These are phyloP conservation scores for Pichia scutulata DNA, from an alignment of 805 yeast genomes.

Conservation along the genomic window DNA sequence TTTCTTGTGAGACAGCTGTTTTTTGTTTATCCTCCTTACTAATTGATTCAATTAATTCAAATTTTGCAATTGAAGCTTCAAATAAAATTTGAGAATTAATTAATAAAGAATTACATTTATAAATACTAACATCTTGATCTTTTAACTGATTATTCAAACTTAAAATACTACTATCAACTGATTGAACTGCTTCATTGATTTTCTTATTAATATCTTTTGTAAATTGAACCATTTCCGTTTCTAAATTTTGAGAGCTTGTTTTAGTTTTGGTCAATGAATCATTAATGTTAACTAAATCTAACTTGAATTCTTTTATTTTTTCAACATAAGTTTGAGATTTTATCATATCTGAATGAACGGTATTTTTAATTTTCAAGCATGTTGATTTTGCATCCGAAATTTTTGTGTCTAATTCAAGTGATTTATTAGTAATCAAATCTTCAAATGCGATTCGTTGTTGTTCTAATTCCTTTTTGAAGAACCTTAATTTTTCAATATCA, in stretches of 20 bases:
- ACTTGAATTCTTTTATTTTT: not conserved
- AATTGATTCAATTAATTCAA: slow-evolving; percentile 16
- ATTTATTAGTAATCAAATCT: slow-evolving; percentile 2
- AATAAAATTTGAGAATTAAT: slow-evolving; percentile 21
- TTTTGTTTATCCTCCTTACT: not conserved
- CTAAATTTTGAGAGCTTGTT: not conserved
- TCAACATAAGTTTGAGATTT: not conserved
- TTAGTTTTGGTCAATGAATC: not conserved
- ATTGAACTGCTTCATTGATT: not conserved
- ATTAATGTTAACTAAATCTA: not conserved
- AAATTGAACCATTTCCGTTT: not conserved
- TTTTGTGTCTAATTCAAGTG: slow-evolving; percentile 5
- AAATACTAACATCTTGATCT: slow-evolving; percentile 18
- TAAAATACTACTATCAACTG: slow-evolving; percentile 1
- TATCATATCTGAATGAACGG: slow-evolving; percentile 2
- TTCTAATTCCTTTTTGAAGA: slow-evolving; percentile 5
- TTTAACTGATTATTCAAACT: slow-evolving; percentile 9
- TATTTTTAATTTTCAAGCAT: slow-evolving; percentile 3
- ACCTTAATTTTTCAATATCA: slow-evolving; percentile 1
- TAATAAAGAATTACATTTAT: slow-evolving; percentile 22
- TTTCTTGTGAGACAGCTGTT: not conserved
- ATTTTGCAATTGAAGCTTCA: slow-evolving; percentile 23
- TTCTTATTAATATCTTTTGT: not conserved
- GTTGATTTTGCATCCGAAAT: not conserved
- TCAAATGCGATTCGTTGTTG: slow-evolving; percentile 1